Evolutionary conservation across 2,329 filamentous ascomycete species (phyloP).

Genomic region (Daldinia sp.): DNA sequence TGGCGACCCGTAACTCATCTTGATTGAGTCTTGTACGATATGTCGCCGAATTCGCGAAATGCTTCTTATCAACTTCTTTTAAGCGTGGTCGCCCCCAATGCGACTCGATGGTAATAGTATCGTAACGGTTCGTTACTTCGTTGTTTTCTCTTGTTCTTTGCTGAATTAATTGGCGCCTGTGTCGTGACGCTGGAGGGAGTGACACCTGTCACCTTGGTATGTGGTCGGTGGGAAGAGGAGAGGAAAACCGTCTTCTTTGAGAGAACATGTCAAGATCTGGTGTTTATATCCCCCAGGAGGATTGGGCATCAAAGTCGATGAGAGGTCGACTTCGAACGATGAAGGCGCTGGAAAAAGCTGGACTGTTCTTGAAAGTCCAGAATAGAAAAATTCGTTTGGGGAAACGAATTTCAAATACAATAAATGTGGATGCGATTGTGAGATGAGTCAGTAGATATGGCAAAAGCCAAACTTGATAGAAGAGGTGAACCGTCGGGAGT

Average conservation of each 20-base stretch:
- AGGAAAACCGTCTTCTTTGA: constrained; percentile 61
- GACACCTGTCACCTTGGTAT: constrained; percentile 68
- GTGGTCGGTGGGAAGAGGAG: constrained; percentile 66
- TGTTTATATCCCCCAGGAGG: constrained; percentile 51
- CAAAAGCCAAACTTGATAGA: constrained; percentile 46
- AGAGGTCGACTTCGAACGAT: constrained; percentile 46
- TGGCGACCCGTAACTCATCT: constrained; percentile 55
- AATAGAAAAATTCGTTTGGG: constrained; percentile 33
- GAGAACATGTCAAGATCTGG: constrained; percentile 63
- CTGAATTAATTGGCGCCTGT: constrained; percentile 52
- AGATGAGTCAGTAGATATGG: constrained; percentile 42
- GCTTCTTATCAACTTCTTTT: constrained; percentile 32
- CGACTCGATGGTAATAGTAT: constrained; percentile 29
- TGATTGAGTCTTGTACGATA: constrained; percentile 49
- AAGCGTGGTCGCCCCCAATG: constrained; percentile 28
- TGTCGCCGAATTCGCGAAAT: constrained; percentile 42
- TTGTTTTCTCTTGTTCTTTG: constrained; percentile 32
- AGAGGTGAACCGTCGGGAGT: constrained; percentile 33
- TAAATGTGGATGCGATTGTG: constrained; percentile 36
- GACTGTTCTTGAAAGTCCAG: constrained; percentile 50
- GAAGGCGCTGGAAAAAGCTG: constrained; percentile 50
- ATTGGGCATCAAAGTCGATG: constrained; percentile 52
- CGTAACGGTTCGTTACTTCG: constrained; percentile 24
- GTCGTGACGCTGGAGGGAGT: constrained; percentile 57
- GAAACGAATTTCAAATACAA: constrained; percentile 29